phyloP scores from a whole-genome alignment of 768 basidiomycete genomes.

The Mycena latifolia region DNA sequence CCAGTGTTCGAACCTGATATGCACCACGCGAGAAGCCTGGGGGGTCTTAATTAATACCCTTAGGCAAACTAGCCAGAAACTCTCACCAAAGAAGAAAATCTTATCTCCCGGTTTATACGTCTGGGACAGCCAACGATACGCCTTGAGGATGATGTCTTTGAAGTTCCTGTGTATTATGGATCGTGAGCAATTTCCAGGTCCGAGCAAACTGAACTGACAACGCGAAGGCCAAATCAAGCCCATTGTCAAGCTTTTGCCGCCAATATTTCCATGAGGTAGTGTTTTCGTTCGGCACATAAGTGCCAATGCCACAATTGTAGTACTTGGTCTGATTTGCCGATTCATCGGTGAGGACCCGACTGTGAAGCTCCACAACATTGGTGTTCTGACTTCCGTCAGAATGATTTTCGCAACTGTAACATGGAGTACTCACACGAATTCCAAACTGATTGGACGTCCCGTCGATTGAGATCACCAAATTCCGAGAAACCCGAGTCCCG shows the following conservation, averaged over 20 bases:
- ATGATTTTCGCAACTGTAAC: background rate
- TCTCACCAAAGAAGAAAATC: conserved; percentile 5
- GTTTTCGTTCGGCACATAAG: conserved; percentile 40
- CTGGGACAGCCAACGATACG: too few species aligned
- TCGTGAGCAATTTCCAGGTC: too few species aligned
- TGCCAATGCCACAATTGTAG: too few species aligned
- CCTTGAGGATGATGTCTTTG: too few species aligned
- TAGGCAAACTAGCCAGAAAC: background rate
- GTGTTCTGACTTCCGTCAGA: conserved; percentile 43
- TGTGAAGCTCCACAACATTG: conserved; percentile 48
- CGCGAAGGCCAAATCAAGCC: background rate
- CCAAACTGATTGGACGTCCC: conserved; percentile 57
- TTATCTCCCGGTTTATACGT: too few species aligned
- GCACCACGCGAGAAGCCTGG: conserved; percentile 11
- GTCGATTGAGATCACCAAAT: conserved; percentile 53
- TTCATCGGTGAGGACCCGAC: conserved; percentile 32
- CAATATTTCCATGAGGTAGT: conserved; percentile 30
- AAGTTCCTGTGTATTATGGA: background rate
- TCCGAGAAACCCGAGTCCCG: conserved; percentile 20
- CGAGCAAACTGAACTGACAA: background rate
- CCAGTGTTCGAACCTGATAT: conserved; percentile 8
- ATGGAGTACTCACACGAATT: conserved; percentile 38
- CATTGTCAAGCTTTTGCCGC: background rate
- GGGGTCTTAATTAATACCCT: background rate
- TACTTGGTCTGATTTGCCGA: conserved; percentile 40